Evolutionary conservation across 2,329 filamentous ascomycete genomes (phyloP).

Genomic region (Colletotrichum camelliae): DNA sequence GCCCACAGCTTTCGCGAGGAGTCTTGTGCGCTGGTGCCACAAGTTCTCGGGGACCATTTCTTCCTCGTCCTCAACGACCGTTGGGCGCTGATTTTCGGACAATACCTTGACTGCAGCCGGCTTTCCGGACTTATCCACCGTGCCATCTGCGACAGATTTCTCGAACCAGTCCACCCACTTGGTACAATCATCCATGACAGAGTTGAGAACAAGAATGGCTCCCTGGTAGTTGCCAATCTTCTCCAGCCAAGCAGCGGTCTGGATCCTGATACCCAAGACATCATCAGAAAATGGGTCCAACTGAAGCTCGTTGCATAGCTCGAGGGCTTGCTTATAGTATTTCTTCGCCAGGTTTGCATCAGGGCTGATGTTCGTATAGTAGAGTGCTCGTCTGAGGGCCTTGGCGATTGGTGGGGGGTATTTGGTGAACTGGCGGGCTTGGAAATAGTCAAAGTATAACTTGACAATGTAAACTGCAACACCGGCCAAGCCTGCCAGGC

Average conservation of each 20-base stretch:
- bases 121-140: constrained; percentile 45
- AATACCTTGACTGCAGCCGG: constrained; percentile 24
- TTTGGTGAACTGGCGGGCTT: constrained; percentile 58
- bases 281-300: constrained; percentile 93
- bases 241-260: constrained; percentile 81
- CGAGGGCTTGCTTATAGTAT: constrained; percentile 82
- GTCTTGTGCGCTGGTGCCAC: constrained; percentile 65
- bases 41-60: constrained; percentile 49
- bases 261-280: constrained; percentile 86
- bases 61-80: constrained; percentile 24
- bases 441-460: constrained; percentile 61
- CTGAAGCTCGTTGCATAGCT: constrained; percentile 72
- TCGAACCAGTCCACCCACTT: constrained; percentile 65
- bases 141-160: constrained; percentile 51
- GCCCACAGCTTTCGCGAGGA: constrained; percentile 76
- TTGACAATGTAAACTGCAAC: constrained; percentile 43
- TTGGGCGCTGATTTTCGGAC: constrained; percentile 5
- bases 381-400: constrained; percentile 82
- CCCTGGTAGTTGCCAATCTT: constrained; percentile 72
- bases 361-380: constrained; percentile 79
- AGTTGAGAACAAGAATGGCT: constrained; percentile 79
- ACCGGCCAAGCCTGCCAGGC: constrained; percentile 37
- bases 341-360: constrained; percentile 80
- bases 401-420: constrained; percentile 76
- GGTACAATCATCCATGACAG: constrained; percentile 72